phyloP scores from a whole-genome alignment of 345 rosid genomes.

The Mangifera indica region DNA sequence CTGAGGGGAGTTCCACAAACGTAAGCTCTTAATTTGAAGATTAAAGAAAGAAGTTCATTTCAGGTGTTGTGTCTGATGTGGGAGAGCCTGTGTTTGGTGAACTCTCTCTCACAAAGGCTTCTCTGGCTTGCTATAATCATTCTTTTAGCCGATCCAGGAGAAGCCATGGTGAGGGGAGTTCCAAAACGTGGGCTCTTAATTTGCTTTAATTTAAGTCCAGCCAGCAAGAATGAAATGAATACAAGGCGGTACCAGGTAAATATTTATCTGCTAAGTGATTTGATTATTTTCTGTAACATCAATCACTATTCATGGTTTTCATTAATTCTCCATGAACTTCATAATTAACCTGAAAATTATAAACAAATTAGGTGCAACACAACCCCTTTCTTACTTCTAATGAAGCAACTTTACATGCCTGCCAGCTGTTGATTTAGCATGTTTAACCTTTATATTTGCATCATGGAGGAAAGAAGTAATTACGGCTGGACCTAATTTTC shows the following conservation, averaged over 20 bases:
- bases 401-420: no score
- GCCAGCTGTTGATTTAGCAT: background rate
- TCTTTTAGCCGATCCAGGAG: background rate
- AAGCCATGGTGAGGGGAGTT: constrained; percentile 22
- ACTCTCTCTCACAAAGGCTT: constrained; percentile 54
- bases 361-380: background rate
- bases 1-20: constrained; percentile 23
- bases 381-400: background rate
- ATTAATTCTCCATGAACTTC: no score
- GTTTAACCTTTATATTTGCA: background rate
- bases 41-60: background rate
- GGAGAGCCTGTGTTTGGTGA: constrained; percentile 27
- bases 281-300: no score
- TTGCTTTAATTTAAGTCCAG: background rate
- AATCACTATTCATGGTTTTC: no score
- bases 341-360: no score
- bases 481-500: no score
- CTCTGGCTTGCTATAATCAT: background rate
- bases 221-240: background rate
- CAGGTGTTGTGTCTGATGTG: background rate
- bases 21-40: background rate
- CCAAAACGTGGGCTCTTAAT: constrained; percentile 15
- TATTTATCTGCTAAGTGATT: no score
- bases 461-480: no score
- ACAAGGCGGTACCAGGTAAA: background rate